phyloP scores from a whole-genome alignment of 2,329 filamentous ascomycete genomes.

The Blastomyces emzantsi region DNA sequence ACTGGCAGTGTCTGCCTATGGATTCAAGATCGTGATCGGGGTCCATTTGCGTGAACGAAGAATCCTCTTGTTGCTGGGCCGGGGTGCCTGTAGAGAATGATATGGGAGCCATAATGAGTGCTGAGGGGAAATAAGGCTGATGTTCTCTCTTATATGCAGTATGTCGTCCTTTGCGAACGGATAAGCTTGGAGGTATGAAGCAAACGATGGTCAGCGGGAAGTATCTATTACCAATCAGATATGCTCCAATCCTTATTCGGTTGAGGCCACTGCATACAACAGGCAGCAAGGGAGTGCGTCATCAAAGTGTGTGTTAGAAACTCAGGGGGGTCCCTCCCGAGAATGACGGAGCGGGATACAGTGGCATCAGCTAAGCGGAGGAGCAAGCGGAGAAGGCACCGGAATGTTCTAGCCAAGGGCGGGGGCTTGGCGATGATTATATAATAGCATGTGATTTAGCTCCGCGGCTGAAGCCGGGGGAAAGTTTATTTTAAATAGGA shows the following conservation, averaged over 20 bases:
- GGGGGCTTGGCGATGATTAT: not conserved
- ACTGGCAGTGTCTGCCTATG: conserved; percentile 85
- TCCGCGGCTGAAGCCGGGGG: too few relatives aligned
- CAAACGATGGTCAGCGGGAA: not conserved
- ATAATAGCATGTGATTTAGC: not conserved
- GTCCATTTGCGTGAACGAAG: conserved; percentile 31
- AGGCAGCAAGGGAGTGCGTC: conserved; percentile 1
- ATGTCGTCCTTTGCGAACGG: not conserved
- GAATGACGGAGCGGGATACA: not conserved
- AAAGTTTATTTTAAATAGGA: not conserved
- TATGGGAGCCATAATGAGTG: conserved; percentile 4
- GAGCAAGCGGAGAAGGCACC: conserved; percentile 1
- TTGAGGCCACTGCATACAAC: not conserved
- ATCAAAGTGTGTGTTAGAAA: not conserved
- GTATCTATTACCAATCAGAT: not conserved
- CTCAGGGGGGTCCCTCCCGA: not conserved
- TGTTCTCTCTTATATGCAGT: not conserved
- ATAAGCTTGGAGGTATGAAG: not conserved
- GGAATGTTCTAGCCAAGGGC: conserved; percentile 5
- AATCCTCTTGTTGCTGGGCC: not conserved
- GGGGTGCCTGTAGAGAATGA: conserved; percentile 4
- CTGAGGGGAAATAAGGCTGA: not conserved
- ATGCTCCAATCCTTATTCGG: not conserved
- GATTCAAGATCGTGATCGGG: conserved; percentile 67
- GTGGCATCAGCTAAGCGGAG: not conserved